A percentile compares a stretch with the other conserved stretches of the same genome.
phyloP scores from a whole-genome alignment of 176 grass and related monocot species.

The Stipa capillata region DNA sequence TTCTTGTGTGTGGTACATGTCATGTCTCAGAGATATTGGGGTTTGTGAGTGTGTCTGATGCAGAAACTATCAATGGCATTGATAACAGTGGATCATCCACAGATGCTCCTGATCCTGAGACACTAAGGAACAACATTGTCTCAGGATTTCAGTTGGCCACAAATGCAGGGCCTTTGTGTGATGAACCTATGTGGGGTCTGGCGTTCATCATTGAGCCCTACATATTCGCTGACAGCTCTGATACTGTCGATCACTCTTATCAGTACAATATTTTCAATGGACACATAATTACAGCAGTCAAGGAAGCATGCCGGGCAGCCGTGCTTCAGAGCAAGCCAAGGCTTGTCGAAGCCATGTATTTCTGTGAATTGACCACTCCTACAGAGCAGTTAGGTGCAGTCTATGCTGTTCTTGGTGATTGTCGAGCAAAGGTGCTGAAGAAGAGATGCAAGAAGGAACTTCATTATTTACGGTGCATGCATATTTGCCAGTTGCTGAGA shows the following conservation, averaged over 20 bases:
- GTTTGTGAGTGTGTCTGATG: neutral
- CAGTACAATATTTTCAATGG: constrained; percentile 62
- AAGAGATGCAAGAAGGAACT: constrained; percentile 78
- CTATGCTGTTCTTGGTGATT: constrained; percentile 55
- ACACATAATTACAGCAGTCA: constrained; percentile 71
- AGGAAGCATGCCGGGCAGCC: constrained; percentile 58
- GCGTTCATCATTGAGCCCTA: constrained; percentile 67
- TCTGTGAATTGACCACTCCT: constrained; percentile 58
- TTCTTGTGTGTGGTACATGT: neutral
- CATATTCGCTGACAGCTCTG: constrained; percentile 52
- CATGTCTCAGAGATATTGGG: neutral
- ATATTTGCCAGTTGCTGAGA: constrained; percentile 57
- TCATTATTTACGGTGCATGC: constrained; percentile 56
- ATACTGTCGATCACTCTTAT: constrained; percentile 45
- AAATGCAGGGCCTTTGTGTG: constrained; percentile 50
- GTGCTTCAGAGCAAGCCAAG: constrained; percentile 71
- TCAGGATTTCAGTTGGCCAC: constrained; percentile 74
- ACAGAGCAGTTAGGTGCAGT: constrained; percentile 52
- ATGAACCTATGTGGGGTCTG: constrained; percentile 72
- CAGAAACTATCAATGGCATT: neutral
- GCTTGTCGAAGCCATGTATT: constrained; percentile 68
- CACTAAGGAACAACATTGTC: constrained; percentile 49
- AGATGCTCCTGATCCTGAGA: neutral
- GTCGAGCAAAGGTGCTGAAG: constrained; percentile 56
- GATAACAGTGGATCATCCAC: neutral